Evolutionary conservation across 148 eudicot genomes (phyloP).

Genomic region (Chenopodium berlandieri): DNA sequence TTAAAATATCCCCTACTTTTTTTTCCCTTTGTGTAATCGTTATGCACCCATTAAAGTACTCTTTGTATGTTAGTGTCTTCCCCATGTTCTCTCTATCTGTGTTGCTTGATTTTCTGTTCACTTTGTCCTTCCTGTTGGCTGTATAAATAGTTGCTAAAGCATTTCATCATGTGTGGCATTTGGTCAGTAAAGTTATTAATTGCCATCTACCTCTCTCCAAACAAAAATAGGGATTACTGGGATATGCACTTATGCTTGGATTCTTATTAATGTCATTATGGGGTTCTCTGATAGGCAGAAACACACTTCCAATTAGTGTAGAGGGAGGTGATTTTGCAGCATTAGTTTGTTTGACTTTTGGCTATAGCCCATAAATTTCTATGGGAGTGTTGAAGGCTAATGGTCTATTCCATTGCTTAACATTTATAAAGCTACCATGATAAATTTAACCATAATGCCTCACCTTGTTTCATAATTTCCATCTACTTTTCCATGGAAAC

Average conservation of each 20-base stretch:
- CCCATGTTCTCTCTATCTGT: not conserved
- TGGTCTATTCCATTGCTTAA: not conserved
- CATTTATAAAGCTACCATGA: not conserved
- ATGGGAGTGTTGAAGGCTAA: not conserved
- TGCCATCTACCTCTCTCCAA: not conserved
- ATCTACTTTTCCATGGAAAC: no score
- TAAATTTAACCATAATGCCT: not conserved
- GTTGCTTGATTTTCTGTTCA: not conserved
- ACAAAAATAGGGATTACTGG: no score
- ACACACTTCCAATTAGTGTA: not conserved
- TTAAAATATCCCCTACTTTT: not conserved
- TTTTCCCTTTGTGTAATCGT: not conserved
- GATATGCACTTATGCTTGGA: not conserved
- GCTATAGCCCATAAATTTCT: not conserved
- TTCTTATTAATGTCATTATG: not conserved
- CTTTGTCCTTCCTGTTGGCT: not conserved
- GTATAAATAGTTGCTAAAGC: not conserved
- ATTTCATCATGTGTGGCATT: not conserved
- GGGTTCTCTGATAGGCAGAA: no score
- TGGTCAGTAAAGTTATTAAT: not conserved
- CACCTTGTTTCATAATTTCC: constrained; percentile 3
- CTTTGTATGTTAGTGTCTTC: not conserved
- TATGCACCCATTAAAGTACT: not conserved
- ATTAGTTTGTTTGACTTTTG: not conserved
- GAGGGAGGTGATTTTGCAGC: not conserved